These are phyloP conservation scores for Acacia crassicarpa DNA, from an alignment of 306 rosid genomes.

Conservation along the genomic window DNA sequence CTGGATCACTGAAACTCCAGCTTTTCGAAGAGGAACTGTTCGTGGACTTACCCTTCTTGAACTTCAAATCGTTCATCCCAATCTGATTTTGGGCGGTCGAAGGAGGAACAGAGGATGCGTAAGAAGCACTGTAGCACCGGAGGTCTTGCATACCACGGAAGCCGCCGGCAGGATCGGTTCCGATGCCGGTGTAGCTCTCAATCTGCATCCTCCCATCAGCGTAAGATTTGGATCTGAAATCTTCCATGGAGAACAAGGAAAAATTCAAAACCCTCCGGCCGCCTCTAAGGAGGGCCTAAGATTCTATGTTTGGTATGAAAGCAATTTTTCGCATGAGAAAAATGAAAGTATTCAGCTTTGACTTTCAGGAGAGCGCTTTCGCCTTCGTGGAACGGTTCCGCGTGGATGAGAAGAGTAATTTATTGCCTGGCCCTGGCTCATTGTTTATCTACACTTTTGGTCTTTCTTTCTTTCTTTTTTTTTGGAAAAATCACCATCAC, in stretches of 20 bases:
- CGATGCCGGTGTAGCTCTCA: conserved; percentile 45
- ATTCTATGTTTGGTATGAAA: neutral
- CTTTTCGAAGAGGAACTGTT: conserved; percentile 59
- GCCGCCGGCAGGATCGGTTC: conserved; percentile 20
- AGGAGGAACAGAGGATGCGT: conserved; percentile 63
- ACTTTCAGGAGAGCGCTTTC: conserved; percentile 32
- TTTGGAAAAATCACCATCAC: no score
- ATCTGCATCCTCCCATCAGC: conserved; percentile 71
- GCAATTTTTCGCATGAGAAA: neutral
- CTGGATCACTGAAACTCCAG: conserved; percentile 87
- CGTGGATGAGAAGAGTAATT: conserved; percentile 24
- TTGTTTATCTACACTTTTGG: no score
- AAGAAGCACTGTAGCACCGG: conserved; percentile 82
- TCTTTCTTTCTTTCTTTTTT: no score
- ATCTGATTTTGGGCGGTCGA: conserved; percentile 52
- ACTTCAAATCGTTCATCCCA: conserved; percentile 43
- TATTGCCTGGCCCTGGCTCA: neutral
- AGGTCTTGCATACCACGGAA: conserved; percentile 69
- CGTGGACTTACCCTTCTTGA: conserved; percentile 81
- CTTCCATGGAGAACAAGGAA: conserved; percentile 33
- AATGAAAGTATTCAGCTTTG: neutral
- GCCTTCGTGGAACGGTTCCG: conserved; percentile 19
- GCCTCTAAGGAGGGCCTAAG: neutral
- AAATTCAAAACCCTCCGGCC: neutral
- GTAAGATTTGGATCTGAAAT: conserved; percentile 79